Evolutionary conservation across 106 monocot genomes (phyloP), one percentile per base, ranked within the genome.

Genomic region (Acanthochlamys bracteata): DNA sequence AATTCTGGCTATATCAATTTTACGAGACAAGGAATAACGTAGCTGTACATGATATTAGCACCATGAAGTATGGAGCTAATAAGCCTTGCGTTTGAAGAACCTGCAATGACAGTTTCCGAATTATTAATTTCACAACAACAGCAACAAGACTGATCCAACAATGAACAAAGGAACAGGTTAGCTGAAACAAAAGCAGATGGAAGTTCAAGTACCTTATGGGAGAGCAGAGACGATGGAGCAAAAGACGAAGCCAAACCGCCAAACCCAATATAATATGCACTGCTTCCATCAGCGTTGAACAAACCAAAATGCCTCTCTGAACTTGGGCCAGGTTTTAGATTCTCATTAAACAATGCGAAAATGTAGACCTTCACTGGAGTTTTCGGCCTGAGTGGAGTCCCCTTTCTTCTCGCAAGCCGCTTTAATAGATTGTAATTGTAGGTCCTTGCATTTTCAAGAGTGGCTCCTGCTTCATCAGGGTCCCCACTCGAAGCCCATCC

Each of bases 291-390:
- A 65, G 93, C 76, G 62, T 86, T 86, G 64, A 89, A 90, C 53
- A 94, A 66, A 54, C 93, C 93, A 69, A 56, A 94, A 67, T 94
- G 80, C 62, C 62, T 83, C 77, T 94, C 93, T 49, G 93, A 94
- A 15, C 49, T 24, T 42, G 83, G 76, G 2, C 89, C 93, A 53
- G 79, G 47, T 72, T 94, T 94, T 41, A 66, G 67, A 78, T 94
- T 66, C 71, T 94, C 93, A 65, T 94, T 94, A 73, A 94, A 94
- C 72, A 94, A 71, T 0, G 93, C 84, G 84, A 94, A 94, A 7
- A 90, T 41, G 63, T 86, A 94, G 10, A 86, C 86, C 57, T 84
- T 77, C 1, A 90, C 69, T 25, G 55, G 67, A 61, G 63, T 79
- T 66, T 94, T 86, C 20, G 93, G 93, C 62, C 77, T 86, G 16